A percentile compares a stretch with the other conserved stretches of the same genome.
phyloP scores from a whole-genome alignment of 345 rosid genomes.

The Jatropha curcas region DNA sequence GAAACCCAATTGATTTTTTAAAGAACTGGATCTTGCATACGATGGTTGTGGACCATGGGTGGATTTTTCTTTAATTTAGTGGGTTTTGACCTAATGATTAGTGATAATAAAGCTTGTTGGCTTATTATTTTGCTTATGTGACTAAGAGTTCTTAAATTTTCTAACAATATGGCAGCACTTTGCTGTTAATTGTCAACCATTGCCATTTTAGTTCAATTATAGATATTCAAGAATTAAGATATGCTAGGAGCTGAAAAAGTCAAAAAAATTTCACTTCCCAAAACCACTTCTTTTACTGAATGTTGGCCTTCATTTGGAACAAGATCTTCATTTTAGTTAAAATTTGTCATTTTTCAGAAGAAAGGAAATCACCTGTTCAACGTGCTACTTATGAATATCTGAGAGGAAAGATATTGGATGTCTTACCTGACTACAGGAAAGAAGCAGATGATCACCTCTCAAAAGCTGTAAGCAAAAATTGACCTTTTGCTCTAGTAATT shows the following conservation, averaged over 20 bases:
- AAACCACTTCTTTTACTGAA: not conserved
- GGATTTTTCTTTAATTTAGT: too few relatives aligned
- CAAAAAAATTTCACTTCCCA: not conserved
- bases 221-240: not conserved
- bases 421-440: conserved; percentile 61
- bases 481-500: not conserved
- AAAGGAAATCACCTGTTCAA: conserved; percentile 49
- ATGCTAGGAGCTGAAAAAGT: not conserved
- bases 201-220: conserved; percentile 5
- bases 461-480: conserved; percentile 54
- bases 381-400: conserved; percentile 61
- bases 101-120: not conserved
- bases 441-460: conserved; percentile 84
- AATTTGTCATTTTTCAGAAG: conserved; percentile 33
- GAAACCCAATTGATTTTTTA: not conserved
- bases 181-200: not conserved
- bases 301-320: not conserved
- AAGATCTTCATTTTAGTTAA: not conserved
- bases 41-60: not conserved
- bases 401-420: conserved; percentile 68
- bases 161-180: not conserved
- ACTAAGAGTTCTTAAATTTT: not conserved
- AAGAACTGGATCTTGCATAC: not conserved
- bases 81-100: not conserved
- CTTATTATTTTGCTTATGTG: not conserved